Percentiles rank a stretch among this genome's conserved stretches.
Conservation (phyloP, 2,329 filamentous ascomycete species). For the Botrytis fragariae region DNA sequence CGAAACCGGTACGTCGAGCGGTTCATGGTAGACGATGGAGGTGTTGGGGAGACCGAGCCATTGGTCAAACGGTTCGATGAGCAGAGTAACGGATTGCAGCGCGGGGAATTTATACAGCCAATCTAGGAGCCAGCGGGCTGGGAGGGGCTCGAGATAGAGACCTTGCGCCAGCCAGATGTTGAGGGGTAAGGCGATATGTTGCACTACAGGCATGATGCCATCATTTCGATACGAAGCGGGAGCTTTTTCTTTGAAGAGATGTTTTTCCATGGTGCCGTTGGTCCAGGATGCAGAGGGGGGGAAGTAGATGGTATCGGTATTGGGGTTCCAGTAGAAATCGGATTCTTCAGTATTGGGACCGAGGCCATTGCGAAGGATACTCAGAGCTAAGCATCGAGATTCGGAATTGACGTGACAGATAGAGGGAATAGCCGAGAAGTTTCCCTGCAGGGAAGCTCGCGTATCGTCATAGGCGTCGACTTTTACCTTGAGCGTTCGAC, state of each 20-base stretch:
- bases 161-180: neutral
- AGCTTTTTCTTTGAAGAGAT: neutral
- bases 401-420: constrained; percentile 21
- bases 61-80: constrained; percentile 9
- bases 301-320: constrained; percentile 2
- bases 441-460: neutral
- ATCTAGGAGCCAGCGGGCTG: neutral
- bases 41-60: neutral
- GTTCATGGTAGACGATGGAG: neutral
- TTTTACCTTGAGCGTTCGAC: constrained; percentile 4
- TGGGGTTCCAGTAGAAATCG: constrained; percentile 15
- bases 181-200: neutral
- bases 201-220: neutral
- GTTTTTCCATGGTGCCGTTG: neutral
- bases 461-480: constrained; percentile 2
- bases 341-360: neutral
- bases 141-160: neutral
- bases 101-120: neutral
- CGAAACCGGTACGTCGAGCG: neutral
- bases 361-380: neutral
- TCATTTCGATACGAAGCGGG: neutral
- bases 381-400: constrained; percentile 5
- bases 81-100: neutral
- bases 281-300: constrained; percentile 8
- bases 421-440: constrained; percentile 26